Percentiles rank a stretch among this genome's conserved stretches.
phyloP scores from a whole-genome alignment of 148 eudicot genomes.

The Rhododendron ovatum region DNA sequence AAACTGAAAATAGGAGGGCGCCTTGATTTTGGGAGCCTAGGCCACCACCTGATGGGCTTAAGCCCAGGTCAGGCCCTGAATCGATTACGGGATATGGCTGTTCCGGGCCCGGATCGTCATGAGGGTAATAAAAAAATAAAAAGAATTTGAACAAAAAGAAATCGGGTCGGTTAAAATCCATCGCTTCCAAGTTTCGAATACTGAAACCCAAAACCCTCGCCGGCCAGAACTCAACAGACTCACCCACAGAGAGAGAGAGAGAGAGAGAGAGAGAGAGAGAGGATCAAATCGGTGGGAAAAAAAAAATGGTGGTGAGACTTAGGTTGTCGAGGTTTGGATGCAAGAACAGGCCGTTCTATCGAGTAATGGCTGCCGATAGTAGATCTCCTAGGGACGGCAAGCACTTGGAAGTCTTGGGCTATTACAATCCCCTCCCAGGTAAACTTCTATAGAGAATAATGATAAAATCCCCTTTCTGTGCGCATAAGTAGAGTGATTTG shows the following conservation, averaged over 20 bases:
- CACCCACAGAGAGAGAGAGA: not conserved
- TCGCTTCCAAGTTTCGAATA: too few relatives aligned
- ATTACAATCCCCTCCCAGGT: conserved; percentile 95
- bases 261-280: not conserved
- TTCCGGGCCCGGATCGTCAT: too few relatives aligned
- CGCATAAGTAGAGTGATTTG: not conserved
- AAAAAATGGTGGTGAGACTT: conserved; percentile 70
- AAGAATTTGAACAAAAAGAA: too few relatives aligned
- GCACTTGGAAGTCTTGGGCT: conserved; percentile 86
- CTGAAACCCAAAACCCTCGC: not conserved
- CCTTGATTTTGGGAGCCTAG: too few relatives aligned
- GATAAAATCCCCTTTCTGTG: not conserved
- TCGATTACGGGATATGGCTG: too few relatives aligned
- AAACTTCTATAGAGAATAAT: not conserved
- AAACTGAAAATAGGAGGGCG: too few relatives aligned
- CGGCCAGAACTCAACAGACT: not conserved
- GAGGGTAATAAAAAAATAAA: too few relatives aligned
- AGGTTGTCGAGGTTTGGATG: conserved; percentile 84
- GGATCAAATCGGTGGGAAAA: not conserved
- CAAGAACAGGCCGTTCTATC: conserved; percentile 70
- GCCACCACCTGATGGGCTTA: too few relatives aligned
- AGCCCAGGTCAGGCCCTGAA: too few relatives aligned
- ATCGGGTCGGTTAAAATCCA: too few relatives aligned
- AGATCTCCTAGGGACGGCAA: conserved; percentile 95
- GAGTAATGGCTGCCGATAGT: conserved; percentile 89